Conservation (phyloP, 2,329 filamentous ascomycete genomes). For the Graphilbum sp. region DNA sequence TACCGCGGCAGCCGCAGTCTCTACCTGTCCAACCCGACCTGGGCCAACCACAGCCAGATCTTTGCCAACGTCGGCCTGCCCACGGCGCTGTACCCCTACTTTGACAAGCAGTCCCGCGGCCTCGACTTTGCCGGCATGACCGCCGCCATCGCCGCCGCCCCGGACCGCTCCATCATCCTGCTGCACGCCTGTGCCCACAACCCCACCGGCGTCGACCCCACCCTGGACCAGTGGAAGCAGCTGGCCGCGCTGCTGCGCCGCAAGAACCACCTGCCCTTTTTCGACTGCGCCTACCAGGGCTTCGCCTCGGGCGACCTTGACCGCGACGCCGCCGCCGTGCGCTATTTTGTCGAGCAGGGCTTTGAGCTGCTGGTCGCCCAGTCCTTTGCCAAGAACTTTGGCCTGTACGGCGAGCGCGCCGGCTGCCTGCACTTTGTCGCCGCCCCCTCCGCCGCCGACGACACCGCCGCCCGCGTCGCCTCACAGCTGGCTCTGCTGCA, state of each 20-base stretch:
- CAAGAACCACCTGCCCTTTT: conserved; percentile 90
- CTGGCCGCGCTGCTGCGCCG: conserved; percentile 61
- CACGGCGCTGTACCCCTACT: conserved; percentile 83
- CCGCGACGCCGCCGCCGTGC: conserved; percentile 79
- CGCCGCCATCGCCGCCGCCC: conserved; percentile 49
- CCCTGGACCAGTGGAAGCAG: conserved; percentile 84
- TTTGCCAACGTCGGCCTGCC: conserved; percentile 76
- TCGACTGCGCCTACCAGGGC: conserved; percentile 94
- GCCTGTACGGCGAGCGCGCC: conserved; percentile 88
- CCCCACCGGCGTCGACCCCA: conserved; percentile 92
- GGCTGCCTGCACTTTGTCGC: conserved; percentile 94
- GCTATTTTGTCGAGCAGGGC: conserved; percentile 83
- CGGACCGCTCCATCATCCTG: conserved; percentile 69
- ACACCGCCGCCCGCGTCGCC: conserved; percentile 47
- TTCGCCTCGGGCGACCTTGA: conserved; percentile 85
- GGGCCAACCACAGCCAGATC: conserved; percentile 98
- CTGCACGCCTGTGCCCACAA: conserved; percentile 96
- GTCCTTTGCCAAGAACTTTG: conserved; percentile 96
- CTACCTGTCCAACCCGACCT: conserved; percentile 90
- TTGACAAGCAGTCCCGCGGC: conserved; percentile 72
- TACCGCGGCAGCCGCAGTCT: conserved; percentile 59
- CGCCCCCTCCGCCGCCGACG: conserved; percentile 47
- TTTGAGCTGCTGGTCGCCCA: conserved; percentile 81
- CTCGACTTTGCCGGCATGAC: conserved; percentile 89
- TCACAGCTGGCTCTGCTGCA: conserved; percentile 89